Evolutionary conservation across 805 yeast species (phyloP), one percentile per base, ranked within the genome.

Genomic region (Yamadazyma olivae): DNA sequence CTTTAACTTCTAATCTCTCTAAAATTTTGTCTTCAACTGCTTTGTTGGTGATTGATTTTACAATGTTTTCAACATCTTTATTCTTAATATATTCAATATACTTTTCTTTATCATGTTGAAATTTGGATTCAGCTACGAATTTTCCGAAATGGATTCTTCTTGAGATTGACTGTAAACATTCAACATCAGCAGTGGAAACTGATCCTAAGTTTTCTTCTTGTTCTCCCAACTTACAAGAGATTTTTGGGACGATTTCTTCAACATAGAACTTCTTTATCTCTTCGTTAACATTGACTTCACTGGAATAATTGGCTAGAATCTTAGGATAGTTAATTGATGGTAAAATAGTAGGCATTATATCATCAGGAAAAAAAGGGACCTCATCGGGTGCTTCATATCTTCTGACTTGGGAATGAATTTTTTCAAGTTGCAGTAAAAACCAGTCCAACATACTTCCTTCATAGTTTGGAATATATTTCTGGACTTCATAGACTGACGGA

Each of bases 51-150:
- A 93, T 91, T 26, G 85, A 82, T 15, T 66, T 77, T 51, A 81
- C 85, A 32, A 93, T 82, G 0, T 91, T 95, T 9, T 67, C 64
- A 5, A 76, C 62, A 55, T 93, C 95, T 38, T 67, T 72, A 0
- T 70, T 75, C 43, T 65, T 56, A 48, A 93, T 93, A 48, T 89
- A 62, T 47, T 71, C 63, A 2, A 76, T 77, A 65, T 81, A 88
- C 33, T 57, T 59, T 33, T 75, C 85, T 23, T 67, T 71, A 42
- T 90, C 93, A 18, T 70, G 64, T 50, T 72, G 80, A 59, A 79
- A 93, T 61, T 93, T 93, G 30, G 96, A 84, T 58, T 93, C 99
- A 4, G 99, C 99, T 7, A 93, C 99, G 69, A 91, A 93, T 61
- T 85, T 86, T 33, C 99, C 99, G 63, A 91, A 93, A 62, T 93